phyloP scores from a whole-genome alignment of 257 asterid genomes.

The Orobanche coerulescens region DNA sequence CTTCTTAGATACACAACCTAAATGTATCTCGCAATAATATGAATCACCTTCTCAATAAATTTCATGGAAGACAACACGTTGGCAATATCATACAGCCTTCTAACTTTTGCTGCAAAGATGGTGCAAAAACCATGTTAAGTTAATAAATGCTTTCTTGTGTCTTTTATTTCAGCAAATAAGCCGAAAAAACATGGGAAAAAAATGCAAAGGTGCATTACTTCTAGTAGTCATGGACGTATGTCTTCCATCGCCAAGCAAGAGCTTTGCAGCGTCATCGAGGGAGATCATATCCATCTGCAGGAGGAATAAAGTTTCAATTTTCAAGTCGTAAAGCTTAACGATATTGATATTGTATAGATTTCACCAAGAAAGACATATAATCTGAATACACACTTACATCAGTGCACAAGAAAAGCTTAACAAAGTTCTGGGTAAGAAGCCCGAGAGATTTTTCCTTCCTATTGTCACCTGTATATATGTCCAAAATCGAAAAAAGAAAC shows the following conservation, averaged over 20 bases:
- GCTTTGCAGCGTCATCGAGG: slow-evolving; percentile 93
- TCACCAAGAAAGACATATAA: slow-evolving; percentile 6
- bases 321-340: slow-evolving; percentile 81
- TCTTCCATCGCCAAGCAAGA: slow-evolving; percentile 76
- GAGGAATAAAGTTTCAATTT: slow-evolving; percentile 75
- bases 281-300: slow-evolving; percentile 91
- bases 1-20: too few relatives aligned
- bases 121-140: slow-evolving; percentile 14
- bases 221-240: slow-evolving; percentile 85
- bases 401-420: slow-evolving; percentile 86
- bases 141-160: not conserved
- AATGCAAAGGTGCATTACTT: slow-evolving; percentile 44
- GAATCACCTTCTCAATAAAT: slow-evolving; percentile 76
- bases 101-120: slow-evolving; percentile 77
- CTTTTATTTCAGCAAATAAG: not conserved
- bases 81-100: slow-evolving; percentile 90
- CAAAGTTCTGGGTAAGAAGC: slow-evolving; percentile 91
- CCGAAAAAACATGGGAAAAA: not conserved
- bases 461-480: slow-evolving; percentile 39
- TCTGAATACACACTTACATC: slow-evolving; percentile 37
- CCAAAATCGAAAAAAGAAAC: not conserved
- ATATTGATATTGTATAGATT: slow-evolving; percentile 69
- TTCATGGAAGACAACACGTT: slow-evolving; percentile 93
- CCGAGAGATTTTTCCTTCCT: slow-evolving; percentile 93
- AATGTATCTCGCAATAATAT: not conserved